phyloP scores from a whole-genome alignment of 305 asterid species.

The Solanum hybrid region DNA sequence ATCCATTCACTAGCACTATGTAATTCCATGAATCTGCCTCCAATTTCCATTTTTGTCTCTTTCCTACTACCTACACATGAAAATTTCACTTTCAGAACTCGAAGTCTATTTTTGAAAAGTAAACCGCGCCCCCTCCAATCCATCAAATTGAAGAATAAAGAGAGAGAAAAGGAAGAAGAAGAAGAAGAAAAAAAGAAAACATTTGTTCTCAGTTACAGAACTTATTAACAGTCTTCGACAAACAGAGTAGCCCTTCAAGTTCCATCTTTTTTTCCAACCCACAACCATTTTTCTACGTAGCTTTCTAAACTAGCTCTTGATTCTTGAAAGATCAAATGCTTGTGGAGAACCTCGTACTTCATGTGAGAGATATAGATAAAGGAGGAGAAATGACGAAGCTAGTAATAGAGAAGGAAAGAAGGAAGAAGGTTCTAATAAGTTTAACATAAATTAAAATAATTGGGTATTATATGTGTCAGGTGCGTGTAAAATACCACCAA shows the following conservation, averaged over 20 bases:
- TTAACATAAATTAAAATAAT: background rate
- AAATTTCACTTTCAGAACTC: background rate
- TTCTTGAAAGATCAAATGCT: background rate
- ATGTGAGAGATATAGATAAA: background rate
- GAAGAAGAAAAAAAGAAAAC: background rate
- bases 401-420: background rate
- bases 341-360: background rate
- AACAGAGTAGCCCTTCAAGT: background rate
- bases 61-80: background rate
- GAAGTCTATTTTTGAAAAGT: background rate
- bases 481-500: background rate
- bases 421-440: background rate
- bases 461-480: background rate
- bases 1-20: background rate
- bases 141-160: background rate
- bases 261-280: background rate
- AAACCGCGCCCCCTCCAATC: background rate
- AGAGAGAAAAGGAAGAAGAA: background rate
- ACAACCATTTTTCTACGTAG: background rate
- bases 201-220: background rate
- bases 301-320: background rate
- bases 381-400: background rate
- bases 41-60: background rate
- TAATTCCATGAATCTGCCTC: background rate
- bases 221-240: background rate